Conservation (phyloP, 257 asterid species). For the Solanum medicagineum region DNA sequence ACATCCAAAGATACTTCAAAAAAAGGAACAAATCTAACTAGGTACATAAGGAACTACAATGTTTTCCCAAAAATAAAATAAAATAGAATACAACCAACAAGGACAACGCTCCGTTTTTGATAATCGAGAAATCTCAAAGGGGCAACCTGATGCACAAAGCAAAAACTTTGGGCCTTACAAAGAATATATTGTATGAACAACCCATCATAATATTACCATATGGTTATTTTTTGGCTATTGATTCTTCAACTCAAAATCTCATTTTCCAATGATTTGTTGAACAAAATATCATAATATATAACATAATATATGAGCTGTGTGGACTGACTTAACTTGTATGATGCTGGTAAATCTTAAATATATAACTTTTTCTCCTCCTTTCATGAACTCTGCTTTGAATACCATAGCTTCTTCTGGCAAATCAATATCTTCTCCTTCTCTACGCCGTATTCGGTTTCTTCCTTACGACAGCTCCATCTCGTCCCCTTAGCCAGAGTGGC, state of each 20-base stretch:
- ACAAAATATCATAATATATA: not conserved
- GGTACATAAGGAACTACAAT: not conserved
- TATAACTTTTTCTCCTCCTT: not conserved
- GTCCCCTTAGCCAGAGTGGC: constrained; percentile 8
- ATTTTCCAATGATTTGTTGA: not conserved
- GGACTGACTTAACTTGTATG: not conserved
- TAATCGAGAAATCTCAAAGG: not conserved
- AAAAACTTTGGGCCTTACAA: not conserved
- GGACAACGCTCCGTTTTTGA: not conserved
- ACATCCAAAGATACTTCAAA: not conserved
- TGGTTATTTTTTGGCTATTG: not conserved
- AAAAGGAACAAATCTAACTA: not conserved
- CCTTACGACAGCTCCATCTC: constrained; percentile 18
- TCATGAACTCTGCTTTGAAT: constrained; percentile 5
- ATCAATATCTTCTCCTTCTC: constrained; percentile 11
- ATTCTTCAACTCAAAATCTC: not conserved
- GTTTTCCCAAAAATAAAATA: not conserved
- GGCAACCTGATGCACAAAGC: not conserved
- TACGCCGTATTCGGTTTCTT: constrained; percentile 5
- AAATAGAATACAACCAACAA: not conserved
- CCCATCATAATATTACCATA: not conserved
- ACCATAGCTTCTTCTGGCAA: constrained; percentile 12
- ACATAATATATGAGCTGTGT: not conserved
- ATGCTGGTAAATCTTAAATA: not conserved
- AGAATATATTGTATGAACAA: not conserved